Evolutionary conservation across 306 rosid genomes (phyloP).

Genomic region (Begonia peltatifolia): DNA sequence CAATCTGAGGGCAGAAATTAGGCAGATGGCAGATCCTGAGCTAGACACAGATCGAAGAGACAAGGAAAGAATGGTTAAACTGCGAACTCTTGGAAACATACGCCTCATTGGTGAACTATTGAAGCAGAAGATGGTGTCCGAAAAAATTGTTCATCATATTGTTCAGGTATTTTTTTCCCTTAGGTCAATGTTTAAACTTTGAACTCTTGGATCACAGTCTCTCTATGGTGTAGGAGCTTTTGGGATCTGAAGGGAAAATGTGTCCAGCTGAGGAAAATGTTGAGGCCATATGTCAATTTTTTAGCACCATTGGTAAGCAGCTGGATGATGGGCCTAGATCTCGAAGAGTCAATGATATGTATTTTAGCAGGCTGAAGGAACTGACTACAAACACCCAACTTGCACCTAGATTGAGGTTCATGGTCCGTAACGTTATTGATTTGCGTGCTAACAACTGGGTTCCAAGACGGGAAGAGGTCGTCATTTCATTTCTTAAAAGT

Average conservation of each 20-base stretch:
- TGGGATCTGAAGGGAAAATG: slow-evolving; percentile 17
- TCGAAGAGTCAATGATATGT: slow-evolving; percentile 55
- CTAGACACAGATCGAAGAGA: slow-evolving; percentile 25
- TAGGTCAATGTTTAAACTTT: no score
- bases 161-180: slow-evolving; percentile 17
- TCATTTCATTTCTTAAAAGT: not conserved
- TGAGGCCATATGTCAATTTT: slow-evolving; percentile 52
- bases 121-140: slow-evolving; percentile 30
- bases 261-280: slow-evolving; percentile 34
- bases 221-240: slow-evolving; percentile 14
- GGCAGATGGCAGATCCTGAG: slow-evolving; percentile 28
- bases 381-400: slow-evolving; percentile 49
- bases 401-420: slow-evolving; percentile 62
- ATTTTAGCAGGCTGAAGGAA: slow-evolving; percentile 61
- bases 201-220: no score
- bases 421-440: slow-evolving; percentile 63
- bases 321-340: slow-evolving; percentile 68
- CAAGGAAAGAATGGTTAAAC: slow-evolving; percentile 26
- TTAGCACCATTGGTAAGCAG: slow-evolving; percentile 80
- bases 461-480: slow-evolving; percentile 93
- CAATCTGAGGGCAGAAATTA: slow-evolving; percentile 19
- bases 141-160: slow-evolving; percentile 30
- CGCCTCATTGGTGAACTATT: slow-evolving; percentile 33
- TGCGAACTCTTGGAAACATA: slow-evolving; percentile 31
- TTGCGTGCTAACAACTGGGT: slow-evolving; percentile 66